Evolutionary conservation across 1,284 basidiomycete genomes (phyloP).

Genomic region (Rhodotorula sp.): DNA sequence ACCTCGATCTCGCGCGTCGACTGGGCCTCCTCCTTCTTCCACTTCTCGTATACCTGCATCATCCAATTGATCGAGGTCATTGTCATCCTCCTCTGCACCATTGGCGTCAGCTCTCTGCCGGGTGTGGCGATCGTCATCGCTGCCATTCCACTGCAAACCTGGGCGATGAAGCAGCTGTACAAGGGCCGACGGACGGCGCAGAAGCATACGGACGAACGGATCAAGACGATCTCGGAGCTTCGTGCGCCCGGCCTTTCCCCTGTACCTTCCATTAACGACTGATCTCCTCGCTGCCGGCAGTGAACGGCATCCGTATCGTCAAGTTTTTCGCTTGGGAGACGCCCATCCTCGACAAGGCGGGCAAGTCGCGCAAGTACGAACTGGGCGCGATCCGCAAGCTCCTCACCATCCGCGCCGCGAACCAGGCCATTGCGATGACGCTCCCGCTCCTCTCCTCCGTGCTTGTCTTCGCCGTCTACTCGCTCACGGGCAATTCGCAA

Average conservation of each 20-base stretch:
- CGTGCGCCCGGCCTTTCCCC: constrained; percentile 17
- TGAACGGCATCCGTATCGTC: constrained; percentile 74
- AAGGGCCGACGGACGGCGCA: constrained; percentile 56
- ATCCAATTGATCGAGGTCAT: constrained; percentile 60
- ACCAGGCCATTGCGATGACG: constrained; percentile 49
- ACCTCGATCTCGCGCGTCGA: constrained; percentile 83
- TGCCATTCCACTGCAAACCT: constrained; percentile 48
- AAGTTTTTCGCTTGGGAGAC: constrained; percentile 69
- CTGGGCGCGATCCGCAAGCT: constrained; percentile 66
- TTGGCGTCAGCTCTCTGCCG: constrained; percentile 74
- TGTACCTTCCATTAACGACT: background rate
- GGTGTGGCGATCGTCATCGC: constrained; percentile 78
- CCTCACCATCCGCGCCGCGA: constrained; percentile 64
- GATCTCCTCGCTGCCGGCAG: background rate
- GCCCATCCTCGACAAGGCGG: constrained; percentile 67
- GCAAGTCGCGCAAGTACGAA: constrained; percentile 69
- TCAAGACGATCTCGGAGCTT: constrained; percentile 77
- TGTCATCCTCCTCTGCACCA: constrained; percentile 64
- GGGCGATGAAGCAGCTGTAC: constrained; percentile 31
- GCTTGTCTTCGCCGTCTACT: constrained; percentile 42
- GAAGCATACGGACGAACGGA: constrained; percentile 81
- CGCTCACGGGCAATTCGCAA: constrained; percentile 55
- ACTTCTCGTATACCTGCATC: constrained; percentile 40
- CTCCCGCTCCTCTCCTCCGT: constrained; percentile 40
- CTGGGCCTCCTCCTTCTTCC: constrained; percentile 62